Evolutionary conservation across 441 rosid species (phyloP), one percentile per base, ranked within the genome.

Genomic region (Adansonia rubrostipa): DNA sequence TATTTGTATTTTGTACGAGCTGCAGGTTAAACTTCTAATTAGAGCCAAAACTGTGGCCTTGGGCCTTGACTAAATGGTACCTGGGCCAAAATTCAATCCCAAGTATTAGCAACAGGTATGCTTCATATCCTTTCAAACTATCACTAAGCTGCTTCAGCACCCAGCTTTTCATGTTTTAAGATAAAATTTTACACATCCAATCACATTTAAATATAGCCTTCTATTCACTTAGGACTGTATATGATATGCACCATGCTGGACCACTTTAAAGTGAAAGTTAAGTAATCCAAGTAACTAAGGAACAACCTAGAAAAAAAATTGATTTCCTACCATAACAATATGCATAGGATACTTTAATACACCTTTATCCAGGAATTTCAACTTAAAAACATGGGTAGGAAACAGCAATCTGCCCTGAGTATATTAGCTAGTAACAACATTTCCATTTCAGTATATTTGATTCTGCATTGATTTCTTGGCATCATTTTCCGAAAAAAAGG

Each of bases 231-330:
- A 22, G 67, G 40, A 19, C 56, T 15, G 14, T 56, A 15, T 33
- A 53, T 15, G 74, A 60, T 20, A 72, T 20, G 63, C 50, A 36
- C 4, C 64, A 17, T 64, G 65, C n/a, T 36, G 76, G 66, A 57
- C 76, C 40, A 57, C 11, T 42, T 64, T 66, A n/a, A 73, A 57
- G 11, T 73, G 66, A 57, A 73, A 73, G 66, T 4, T 57, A 72
- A 36, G 75, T 72, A 40, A 40, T 5, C 66, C 20, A 44, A 73
- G 9, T 57, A 40, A 22, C 9, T 73, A 57, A 19, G 8, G 53
- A 73, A 42, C 36, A 58, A 42, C 44, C 75, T 36, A 54, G 33
- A 42, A 15, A 53, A 58, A 73, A 73, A 73, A 40, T 17, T 19
- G 54, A 73, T 19, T 57, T 57, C 53, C 66, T 13, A 57, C 13